Evolutionary conservation across 495 filamentous ascomycete species (phyloP), one percentile per base, ranked within the genome.

Genomic region (Penicillium canescens): DNA sequence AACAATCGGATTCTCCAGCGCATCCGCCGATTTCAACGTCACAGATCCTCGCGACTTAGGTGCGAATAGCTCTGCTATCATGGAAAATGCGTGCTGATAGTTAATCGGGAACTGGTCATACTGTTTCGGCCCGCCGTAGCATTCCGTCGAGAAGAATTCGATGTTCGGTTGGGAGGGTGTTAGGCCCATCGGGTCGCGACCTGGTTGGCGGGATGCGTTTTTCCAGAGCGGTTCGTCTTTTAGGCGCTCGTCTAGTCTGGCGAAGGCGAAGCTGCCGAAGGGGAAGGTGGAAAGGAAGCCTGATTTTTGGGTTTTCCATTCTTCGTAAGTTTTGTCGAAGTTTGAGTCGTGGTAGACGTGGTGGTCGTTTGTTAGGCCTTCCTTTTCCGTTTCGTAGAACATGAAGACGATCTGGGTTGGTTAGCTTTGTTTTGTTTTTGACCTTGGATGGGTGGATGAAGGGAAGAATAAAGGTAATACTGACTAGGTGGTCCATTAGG

Each of bases 221-320:
- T 66, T 56, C 78, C 74, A 81, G 5, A 76, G 46, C 3, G 72
- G 67, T 45, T 78, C 70, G 39, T 68, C 52, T 31, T 72, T 64
- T 3, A 82, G 69, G n/a, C 77, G 74, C 7, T 78, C 67, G 56
- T 78, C 73, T 23, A 82, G 61, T 24, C 80, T 71, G 9, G 79
- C 74, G 57, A 73, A 84, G 8, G 76, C 80, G 53, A 82, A 82
- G 10, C 68, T 60, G 42, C 81, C 81, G 60, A 81, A 81, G 21
- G 79, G 80, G 58, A 81, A 80, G 10, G 67, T 71, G 1, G 78
- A 74, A 3, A 83, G 63, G 50, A 78, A 74, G 24, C 79, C 80
- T n/a, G 55, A 56, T 60, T 78, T 77, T 33, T 74, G 69, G 33
- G 78, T 72, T 61, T 75, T 76, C 73, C 73, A 82, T 45, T 75